These are phyloP conservation scores for Lachnellula suecica DNA, from an alignment of 2,329 filamentous ascomycete species.

Conservation along the genomic window DNA sequence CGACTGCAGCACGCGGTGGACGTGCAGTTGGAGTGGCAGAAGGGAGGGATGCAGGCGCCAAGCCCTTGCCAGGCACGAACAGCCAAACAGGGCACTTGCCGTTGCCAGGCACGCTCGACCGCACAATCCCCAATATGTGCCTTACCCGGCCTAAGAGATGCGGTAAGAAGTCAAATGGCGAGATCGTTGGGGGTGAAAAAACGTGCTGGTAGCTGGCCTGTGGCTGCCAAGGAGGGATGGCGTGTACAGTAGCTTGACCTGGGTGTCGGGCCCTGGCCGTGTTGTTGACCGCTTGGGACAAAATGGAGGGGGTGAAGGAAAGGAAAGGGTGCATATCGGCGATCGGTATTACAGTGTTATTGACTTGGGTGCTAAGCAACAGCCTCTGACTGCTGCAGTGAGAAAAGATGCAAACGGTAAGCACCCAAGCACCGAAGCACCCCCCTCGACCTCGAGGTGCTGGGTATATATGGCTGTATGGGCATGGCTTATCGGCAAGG, in stretches of 20 bases:
- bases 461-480: neutral
- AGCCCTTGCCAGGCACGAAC: neutral
- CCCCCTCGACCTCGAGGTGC: neutral
- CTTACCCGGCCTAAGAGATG: neutral
- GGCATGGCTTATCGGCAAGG: slow-evolving; percentile 15
- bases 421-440: neutral
- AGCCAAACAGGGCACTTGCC: neutral
- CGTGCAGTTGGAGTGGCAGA: neutral
- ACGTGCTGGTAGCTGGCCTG: neutral
- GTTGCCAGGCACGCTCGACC: neutral
- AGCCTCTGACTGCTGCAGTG: slow-evolving; percentile 2
- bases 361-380: too few species aligned
- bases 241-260: neutral
- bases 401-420: neutral
- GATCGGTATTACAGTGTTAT: neutral
- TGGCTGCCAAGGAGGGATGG: neutral
- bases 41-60: neutral
- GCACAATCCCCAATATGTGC: neutral
- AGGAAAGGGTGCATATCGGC: neutral
- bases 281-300: neutral
- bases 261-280: neutral
- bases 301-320: neutral
- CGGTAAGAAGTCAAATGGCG: neutral
- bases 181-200: neutral
- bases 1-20: neutral